Evolutionary conservation across 805 yeast species (phyloP), one percentile per base, ranked within the genome.

Genomic region (Candida schatavii): DNA sequence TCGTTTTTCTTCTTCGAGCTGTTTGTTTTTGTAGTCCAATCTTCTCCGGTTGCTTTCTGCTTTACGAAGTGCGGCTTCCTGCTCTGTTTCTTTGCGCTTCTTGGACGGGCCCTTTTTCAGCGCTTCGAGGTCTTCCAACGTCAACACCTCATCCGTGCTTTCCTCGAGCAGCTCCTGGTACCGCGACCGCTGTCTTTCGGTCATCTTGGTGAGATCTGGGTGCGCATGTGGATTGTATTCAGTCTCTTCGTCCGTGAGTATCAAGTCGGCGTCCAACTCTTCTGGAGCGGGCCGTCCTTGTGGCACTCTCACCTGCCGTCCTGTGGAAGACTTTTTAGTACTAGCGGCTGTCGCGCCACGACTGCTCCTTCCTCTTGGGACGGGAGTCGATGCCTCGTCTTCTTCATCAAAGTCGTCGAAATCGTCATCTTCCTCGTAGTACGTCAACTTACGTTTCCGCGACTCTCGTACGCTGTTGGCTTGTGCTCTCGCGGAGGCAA

Each of bases 31-130:
- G 53, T 88, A 75, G 57, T 91, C 90, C 60, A 85, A 86, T 49
- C 99, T 74, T 61, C 89, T 80, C 53, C 98, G 76, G 0, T 97
- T 91, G 53, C 80, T 82, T 59, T 91, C 99, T 1, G 95, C 87
- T 47, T 89, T 81, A 35, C 89, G 76, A 44, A 88, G 62, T 36
- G 85, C 87, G 30, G 81, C 75, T 63, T 90, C 95, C 59, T 91
- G 97, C 44, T 83, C 96, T 0, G 95, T 82, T 41, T 86, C 74
- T 27, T 74, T 72, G 46, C 76, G 77, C 57, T 79, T 80, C 37
- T 70, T 72, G 45, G 69, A 70, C 7, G 69, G 58, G 5, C 61
- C 53, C 35, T 62, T 61, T 36, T 50, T 52, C 40, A 48, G 52
- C 6, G 37, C 45, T n/a, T 50, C 56, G 2, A 42, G 46, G 28